phyloP scores from a whole-genome alignment of 2,329 filamentous ascomycete species.

The Mycocentrospora acerina region DNA sequence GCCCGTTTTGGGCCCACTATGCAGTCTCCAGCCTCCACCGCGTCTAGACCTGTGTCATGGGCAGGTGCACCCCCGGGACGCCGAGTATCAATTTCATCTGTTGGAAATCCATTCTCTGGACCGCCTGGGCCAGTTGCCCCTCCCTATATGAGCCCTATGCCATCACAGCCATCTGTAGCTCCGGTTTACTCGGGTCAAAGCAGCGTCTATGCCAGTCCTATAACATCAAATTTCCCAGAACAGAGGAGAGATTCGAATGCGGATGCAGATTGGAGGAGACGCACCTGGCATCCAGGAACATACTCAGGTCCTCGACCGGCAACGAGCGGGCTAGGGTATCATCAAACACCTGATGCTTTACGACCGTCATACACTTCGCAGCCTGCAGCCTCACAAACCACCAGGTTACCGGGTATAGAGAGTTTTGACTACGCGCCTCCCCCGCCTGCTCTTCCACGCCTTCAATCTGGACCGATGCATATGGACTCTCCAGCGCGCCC shows the following conservation, averaged over 20 bases:
- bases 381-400: constrained; percentile 58
- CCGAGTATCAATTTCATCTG: constrained; percentile 79
- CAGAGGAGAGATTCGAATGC: constrained; percentile 67
- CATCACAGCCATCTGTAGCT: constrained; percentile 57
- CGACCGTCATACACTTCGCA: constrained; percentile 57
- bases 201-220: constrained; percentile 67
- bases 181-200: constrained; percentile 58
- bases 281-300: constrained; percentile 89
- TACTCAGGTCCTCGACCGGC: constrained; percentile 60
- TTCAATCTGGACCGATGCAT: constrained; percentile 74
- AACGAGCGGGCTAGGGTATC: constrained; percentile 73
- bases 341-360: constrained; percentile 68
- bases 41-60: constrained; percentile 71
- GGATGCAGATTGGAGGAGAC: constrained; percentile 77
- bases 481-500: constrained; percentile 59
- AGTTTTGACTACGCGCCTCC: constrained; percentile 79
- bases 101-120: constrained; percentile 71
- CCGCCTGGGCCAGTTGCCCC: constrained; percentile 63
- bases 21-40: constrained; percentile 70
- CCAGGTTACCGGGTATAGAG: constrained; percentile 85
- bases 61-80: constrained; percentile 71
- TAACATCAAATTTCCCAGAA: constrained; percentile 62
- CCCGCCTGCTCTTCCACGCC: constrained; percentile 61
- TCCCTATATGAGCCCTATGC: constrained; percentile 58
- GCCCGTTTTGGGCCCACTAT: constrained; percentile 65